These are phyloP conservation scores for Picochlorum sp. DNA, from an alignment of 139 green algal species.

Conservation along the genomic window DNA sequence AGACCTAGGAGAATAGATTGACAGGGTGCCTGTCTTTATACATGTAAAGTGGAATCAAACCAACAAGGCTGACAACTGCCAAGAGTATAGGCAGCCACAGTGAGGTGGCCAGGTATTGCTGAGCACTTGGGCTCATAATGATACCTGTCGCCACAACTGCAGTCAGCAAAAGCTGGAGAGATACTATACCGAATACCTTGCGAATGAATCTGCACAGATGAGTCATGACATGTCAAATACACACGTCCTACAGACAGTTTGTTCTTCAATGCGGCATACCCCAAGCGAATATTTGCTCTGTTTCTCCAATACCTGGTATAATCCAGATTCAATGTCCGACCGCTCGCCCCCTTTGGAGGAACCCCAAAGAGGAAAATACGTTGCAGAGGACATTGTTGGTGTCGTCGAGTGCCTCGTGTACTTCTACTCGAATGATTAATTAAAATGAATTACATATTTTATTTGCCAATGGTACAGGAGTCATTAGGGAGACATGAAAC, in stretches of 20 bases:
- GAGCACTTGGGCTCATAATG: constrained; percentile 16
- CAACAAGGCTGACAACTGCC: constrained; percentile 2
- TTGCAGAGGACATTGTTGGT: too few relatives aligned
- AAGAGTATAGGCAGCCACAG: constrained; percentile 23
- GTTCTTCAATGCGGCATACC: neutral
- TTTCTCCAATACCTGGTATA: constrained; percentile 28
- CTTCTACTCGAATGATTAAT: too few relatives aligned
- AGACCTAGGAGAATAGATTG: constrained; percentile 55
- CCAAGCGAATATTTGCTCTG: constrained; percentile 44
- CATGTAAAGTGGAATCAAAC: constrained; percentile 23
- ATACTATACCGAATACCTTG: constrained; percentile 58
- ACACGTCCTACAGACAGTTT: neutral
- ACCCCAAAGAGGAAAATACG: too few relatives aligned
- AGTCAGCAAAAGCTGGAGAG: constrained; percentile 42
- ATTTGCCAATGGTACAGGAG: too few relatives aligned
- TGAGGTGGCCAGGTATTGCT: constrained; percentile 24
- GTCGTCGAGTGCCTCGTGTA: too few relatives aligned
- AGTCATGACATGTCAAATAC: neutral
- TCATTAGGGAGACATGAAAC: too few relatives aligned
- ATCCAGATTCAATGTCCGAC: neutral
- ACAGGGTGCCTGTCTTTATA: constrained; percentile 48
- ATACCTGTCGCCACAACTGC: constrained; percentile 26
- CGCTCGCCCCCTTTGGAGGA: too few relatives aligned
- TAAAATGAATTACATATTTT: too few relatives aligned
- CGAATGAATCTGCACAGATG: constrained; percentile 33